Evolutionary conservation across 805 yeast species (phyloP), one percentile per base, ranked within the genome.

Genomic region (Isabelozyma rhagii): DNA sequence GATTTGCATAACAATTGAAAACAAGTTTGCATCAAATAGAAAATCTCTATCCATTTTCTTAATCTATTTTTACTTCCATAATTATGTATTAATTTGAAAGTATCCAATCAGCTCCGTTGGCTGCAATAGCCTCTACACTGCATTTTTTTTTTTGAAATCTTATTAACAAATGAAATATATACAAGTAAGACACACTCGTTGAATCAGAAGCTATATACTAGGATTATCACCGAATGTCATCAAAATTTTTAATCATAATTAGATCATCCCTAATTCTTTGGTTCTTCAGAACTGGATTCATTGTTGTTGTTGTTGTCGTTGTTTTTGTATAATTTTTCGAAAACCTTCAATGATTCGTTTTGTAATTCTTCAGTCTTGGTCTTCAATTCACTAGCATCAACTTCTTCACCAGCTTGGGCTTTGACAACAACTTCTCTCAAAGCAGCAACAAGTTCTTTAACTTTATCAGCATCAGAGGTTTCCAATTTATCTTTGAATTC

Each of bases 281-380:
- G 64, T 55, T 62, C 60, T 54, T 58, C 63, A 38, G 63, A 54
- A 28, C 43, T 39, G 18, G 51, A 55, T 38, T 52, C 49, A 8
- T 8, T 8, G 44, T 47, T 49, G 40, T 47, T 49, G 40, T 51
- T 54, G 54, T 54, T 52, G 38, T 60, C 64, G 47, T 60, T 59
- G 59, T 63, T 60, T 54, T 67, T 67, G 60, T 67, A 66, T 62
- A 84, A 73, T 78, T 86, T 83, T 73, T 85, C 89, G 66, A 88
- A 87, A 58, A 87, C 79, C 70, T 84, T 84, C 76, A 88, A 78
- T 14, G 93, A 83, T 60, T 85, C 79, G 62, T 75, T 81, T 75
- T 87, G 92, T 68, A 87, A 76, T 63, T 83, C 88, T 56, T 85
- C 90, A 58, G 89, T 82, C 79, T 83, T 81, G 59, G 81, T 73